Conservation (phyloP, 306 rosid species). For the Dryas drummondii region DNA sequence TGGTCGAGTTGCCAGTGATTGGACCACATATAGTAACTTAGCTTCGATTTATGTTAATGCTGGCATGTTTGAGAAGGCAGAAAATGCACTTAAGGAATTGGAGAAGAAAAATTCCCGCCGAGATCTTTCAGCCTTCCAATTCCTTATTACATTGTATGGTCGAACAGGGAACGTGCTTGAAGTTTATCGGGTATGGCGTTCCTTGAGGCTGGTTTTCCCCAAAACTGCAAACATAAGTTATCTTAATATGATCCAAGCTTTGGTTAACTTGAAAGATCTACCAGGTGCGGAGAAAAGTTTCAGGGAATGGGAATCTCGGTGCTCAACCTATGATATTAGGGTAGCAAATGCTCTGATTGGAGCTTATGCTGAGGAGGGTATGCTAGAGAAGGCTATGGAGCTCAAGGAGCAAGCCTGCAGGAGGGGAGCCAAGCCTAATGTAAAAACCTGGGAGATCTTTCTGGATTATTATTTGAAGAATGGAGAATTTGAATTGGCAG, state of each 20-base stretch:
- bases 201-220: slow-evolving; percentile 77
- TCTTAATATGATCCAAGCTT: slow-evolving; percentile 74
- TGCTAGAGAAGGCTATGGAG: slow-evolving; percentile 69
- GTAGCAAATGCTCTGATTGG: slow-evolving; percentile 70
- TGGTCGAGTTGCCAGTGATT: slow-evolving; percentile 68
- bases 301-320: slow-evolving; percentile 69
- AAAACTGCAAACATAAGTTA: slow-evolving; percentile 83
- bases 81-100: slow-evolving; percentile 71
- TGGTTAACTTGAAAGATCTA: slow-evolving; percentile 73
- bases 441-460: slow-evolving; percentile 80
- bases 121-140: slow-evolving; percentile 72
- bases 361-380: slow-evolving; percentile 55
- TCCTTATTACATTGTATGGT: slow-evolving; percentile 78
- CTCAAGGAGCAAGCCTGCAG: slow-evolving; percentile 60
- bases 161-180: slow-evolving; percentile 58
- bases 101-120: slow-evolving; percentile 65
- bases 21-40: slow-evolving; percentile 87
- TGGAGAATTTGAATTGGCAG: slow-evolving; percentile 57
- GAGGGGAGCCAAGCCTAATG: slow-evolving; percentile 77
- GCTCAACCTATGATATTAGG: slow-evolving; percentile 74
- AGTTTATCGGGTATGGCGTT: slow-evolving; percentile 87
- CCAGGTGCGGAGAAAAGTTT: slow-evolving; percentile 88
- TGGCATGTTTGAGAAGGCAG: slow-evolving; percentile 66
- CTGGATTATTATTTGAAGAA: slow-evolving; percentile 54
- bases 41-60: slow-evolving; percentile 78